A percentile compares a stretch with the other conserved stretches of the same genome.
These are phyloP conservation scores for Mycena filopes DNA, from an alignment of 768 basidiomycete species.

Conservation along the genomic window DNA sequence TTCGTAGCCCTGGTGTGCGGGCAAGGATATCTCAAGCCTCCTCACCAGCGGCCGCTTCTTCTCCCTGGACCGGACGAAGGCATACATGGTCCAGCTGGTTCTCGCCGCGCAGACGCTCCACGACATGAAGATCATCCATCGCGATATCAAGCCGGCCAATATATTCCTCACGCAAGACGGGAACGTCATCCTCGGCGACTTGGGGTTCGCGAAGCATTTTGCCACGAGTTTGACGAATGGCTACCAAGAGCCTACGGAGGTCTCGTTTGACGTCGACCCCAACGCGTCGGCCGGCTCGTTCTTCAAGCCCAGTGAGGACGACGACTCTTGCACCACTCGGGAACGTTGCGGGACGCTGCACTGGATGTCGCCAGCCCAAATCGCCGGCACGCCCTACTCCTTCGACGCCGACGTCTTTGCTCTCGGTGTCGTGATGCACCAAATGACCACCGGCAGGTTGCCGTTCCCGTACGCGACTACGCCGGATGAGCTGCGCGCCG, in stretches of 20 bases:
- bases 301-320: neutral
- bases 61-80: neutral
- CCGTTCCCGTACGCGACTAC: neutral
- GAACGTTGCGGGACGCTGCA: slow-evolving; percentile 4
- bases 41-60: neutral
- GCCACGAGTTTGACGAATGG: neutral
- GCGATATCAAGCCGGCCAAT: slow-evolving; percentile 16
- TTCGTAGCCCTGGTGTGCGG: neutral
- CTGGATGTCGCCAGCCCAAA: slow-evolving; percentile 18
- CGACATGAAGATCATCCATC: neutral
- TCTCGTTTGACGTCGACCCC: slow-evolving; percentile 5
- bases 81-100: slow-evolving; percentile 5
- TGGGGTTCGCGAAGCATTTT: slow-evolving; percentile 1
- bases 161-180: neutral
- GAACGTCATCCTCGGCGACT: slow-evolving; percentile 12
- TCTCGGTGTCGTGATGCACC: slow-evolving; percentile 9
- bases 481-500: neutral
- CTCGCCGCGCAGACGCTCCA: slow-evolving; percentile 11
- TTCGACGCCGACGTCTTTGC: slow-evolving; percentile 7
- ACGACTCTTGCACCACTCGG: neutral
- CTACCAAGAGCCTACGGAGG: neutral
- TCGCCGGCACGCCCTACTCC: neutral
- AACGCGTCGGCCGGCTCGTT: neutral
- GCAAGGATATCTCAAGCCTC: neutral
- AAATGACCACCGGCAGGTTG: neutral